These are phyloP conservation scores for Amylostereum chailletii DNA, from an alignment of 1,284 basidiomycete genomes.

Conservation along the genomic window DNA sequence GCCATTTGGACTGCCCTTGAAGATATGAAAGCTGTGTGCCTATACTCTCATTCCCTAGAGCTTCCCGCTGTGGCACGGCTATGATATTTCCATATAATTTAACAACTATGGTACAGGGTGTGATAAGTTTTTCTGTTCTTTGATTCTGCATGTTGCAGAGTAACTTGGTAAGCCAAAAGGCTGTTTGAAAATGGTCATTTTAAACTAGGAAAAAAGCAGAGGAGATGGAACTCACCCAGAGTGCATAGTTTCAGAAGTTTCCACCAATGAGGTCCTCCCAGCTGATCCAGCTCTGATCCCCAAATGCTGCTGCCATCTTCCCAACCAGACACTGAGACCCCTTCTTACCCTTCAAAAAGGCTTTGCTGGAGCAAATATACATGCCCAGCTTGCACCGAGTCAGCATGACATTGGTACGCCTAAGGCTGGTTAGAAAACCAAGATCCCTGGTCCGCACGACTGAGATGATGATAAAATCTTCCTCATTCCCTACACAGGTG, in stretches of 20 bases:
- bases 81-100: slow-evolving; percentile 3
- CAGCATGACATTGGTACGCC: slow-evolving; percentile 64
- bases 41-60: slow-evolving; percentile 2
- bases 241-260: slow-evolving; percentile 15
- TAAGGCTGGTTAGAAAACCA: slow-evolving; percentile 40
- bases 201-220: too few species aligned
- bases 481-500: slow-evolving; percentile 25
- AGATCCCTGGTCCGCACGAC: slow-evolving; percentile 36
- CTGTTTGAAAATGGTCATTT: too few species aligned
- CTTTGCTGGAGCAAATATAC: slow-evolving; percentile 51
- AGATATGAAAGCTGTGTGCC: slow-evolving; percentile 61
- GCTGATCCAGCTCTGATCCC: slow-evolving; percentile 31
- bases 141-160: too few species aligned
- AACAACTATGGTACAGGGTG: too few species aligned
- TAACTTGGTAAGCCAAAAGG: too few species aligned
- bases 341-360: slow-evolving; percentile 37
- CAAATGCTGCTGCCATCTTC: slow-evolving; percentile 29
- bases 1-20: slow-evolving; percentile 61
- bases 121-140: too few species aligned
- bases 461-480: slow-evolving; percentile 53
- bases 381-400: slow-evolving; percentile 58
- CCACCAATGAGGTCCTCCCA: slow-evolving; percentile 31
- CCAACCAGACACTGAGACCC: slow-evolving; percentile 40
- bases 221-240: too few species aligned
- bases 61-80: slow-evolving; percentile 6